Conservation (phyloP, 495 filamentous ascomycete species). For the Astrothelium subdiscretum region DNA sequence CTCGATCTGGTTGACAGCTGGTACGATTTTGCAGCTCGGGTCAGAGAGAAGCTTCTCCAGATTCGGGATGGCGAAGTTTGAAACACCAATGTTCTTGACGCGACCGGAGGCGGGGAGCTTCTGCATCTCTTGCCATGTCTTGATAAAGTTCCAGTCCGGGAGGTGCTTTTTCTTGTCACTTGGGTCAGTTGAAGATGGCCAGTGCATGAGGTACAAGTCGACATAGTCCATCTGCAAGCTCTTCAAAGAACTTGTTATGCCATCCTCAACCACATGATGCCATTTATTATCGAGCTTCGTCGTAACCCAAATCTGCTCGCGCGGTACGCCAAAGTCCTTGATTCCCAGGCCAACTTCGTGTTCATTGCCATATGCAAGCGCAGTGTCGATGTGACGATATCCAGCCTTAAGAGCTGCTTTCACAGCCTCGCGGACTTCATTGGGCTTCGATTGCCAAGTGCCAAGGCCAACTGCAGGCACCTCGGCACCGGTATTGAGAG, state of each 20-base stretch:
- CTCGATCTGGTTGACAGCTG: slow-evolving; percentile 86
- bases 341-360: slow-evolving; percentile 71
- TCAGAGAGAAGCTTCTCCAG: slow-evolving; percentile 44
- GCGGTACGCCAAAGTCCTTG: slow-evolving; percentile 64
- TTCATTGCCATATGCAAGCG: slow-evolving; percentile 80
- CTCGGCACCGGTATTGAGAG: slow-evolving; percentile 66
- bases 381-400: slow-evolving; percentile 62
- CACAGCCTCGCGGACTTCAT: slow-evolving; percentile 59
- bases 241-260: slow-evolving; percentile 56
- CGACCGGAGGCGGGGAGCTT: slow-evolving; percentile 69
- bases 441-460: slow-evolving; percentile 64
- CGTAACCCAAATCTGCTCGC: slow-evolving; percentile 73
- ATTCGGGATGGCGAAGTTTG: slow-evolving; percentile 51
- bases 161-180: slow-evolving; percentile 43
- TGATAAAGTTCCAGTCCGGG: slow-evolving; percentile 67
- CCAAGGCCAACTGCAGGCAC: slow-evolving; percentile 76
- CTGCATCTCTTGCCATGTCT: slow-evolving; percentile 66
- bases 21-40: slow-evolving; percentile 49
- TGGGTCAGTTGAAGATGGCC: slow-evolving; percentile 58
- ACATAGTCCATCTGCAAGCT: slow-evolving; percentile 64
- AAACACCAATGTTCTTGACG: slow-evolving; percentile 60
- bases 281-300: slow-evolving; percentile 80
- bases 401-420: slow-evolving; percentile 63
- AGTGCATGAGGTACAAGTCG: slow-evolving; percentile 80
- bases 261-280: slow-evolving; percentile 61